Percentiles rank a stretch among this genome's conserved stretches.
These are phyloP conservation scores for Cryphonectria japonica DNA, from an alignment of 2,329 filamentous ascomycete species.

Conservation along the genomic window DNA sequence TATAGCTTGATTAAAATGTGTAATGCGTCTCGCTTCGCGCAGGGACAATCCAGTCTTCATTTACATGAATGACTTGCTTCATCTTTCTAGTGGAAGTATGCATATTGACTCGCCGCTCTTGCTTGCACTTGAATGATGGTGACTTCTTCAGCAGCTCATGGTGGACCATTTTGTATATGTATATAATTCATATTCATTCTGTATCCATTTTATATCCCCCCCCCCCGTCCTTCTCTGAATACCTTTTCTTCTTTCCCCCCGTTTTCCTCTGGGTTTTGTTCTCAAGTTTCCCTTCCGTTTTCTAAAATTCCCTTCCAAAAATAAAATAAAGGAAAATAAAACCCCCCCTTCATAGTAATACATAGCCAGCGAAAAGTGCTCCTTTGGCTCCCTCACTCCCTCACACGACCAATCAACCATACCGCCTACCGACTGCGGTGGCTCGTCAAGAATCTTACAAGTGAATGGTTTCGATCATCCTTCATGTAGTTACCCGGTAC, in stretches of 20 bases:
- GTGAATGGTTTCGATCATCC: no score
- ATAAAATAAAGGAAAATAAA: no score
- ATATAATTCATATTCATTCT: not conserved
- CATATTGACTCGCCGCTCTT: no score
- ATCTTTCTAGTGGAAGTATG: no score
- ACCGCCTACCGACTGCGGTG: no score
- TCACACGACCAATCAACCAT: not conserved
- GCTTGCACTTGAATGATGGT: no score
- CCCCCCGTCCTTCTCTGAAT: not conserved
- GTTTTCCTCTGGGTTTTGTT: not conserved
- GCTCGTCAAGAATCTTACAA: no score
- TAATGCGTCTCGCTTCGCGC: no score
- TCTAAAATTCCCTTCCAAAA: not conserved
- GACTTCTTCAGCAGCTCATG: not conserved
- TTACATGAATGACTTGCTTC: no score
- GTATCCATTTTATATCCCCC: not conserved
- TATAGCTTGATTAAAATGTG: no score
- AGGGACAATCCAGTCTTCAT: no score
- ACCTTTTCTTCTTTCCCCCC: not conserved
- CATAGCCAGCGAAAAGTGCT: not conserved
- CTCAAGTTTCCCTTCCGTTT: not conserved
- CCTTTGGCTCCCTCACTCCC: not conserved
- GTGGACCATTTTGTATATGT: not conserved
- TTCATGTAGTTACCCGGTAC: no score
- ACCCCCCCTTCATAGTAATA: not conserved